Percentiles rank a stretch among this genome's conserved stretches.
These are phyloP conservation scores for Bruguiera sexangula DNA, from an alignment of 345 rosid species.

Conservation along the genomic window DNA sequence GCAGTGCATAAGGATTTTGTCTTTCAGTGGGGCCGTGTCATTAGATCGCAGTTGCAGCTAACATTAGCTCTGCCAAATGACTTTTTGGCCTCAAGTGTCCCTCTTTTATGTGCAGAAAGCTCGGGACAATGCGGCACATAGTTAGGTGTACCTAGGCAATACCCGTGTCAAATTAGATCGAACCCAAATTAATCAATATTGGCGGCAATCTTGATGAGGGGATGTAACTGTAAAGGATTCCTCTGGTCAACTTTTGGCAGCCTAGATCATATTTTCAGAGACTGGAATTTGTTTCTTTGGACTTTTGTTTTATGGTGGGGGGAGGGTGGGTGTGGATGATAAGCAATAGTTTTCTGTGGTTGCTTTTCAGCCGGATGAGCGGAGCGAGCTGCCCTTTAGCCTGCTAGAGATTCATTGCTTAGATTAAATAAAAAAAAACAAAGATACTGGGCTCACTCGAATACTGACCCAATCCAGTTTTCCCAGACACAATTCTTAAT, in stretches of 20 bases:
- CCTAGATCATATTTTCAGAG: conserved; percentile 15
- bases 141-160: neutral
- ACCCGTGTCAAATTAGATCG: neutral
- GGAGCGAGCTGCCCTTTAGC: neutral
- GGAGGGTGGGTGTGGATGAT: neutral
- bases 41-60: neutral
- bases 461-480: no score
- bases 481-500: no score
- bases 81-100: conserved; percentile 20
- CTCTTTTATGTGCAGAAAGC: conserved; percentile 8
- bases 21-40: neutral
- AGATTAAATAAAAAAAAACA: no score
- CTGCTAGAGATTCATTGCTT: no score
- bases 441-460: no score
- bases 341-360: conserved; percentile 1
- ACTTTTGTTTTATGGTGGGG: neutral
- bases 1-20: neutral
- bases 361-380: neutral
- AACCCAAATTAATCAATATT: conserved; percentile 11
- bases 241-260: conserved; percentile 7
- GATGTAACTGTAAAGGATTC: neutral
- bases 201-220: conserved; percentile 16
- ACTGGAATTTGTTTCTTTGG: conserved; percentile 3
- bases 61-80: neutral
- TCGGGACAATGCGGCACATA: neutral